Conservation (phyloP, 257 asterid species). For the Penstemon newberryi region DNA sequence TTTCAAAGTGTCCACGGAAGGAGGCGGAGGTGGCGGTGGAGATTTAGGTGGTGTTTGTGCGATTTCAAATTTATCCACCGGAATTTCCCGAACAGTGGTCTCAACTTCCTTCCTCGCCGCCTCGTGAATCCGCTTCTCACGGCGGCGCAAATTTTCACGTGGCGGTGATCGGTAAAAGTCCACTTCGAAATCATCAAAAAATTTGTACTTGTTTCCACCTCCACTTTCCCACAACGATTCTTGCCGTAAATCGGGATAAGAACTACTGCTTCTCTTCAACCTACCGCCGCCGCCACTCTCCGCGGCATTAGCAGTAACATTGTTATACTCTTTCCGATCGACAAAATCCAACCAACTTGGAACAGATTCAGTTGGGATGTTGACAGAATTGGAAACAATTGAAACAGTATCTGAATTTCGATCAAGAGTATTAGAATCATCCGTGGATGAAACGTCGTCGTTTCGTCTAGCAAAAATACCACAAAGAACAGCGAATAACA, state of each 20-base stretch:
- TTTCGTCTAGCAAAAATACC: slow-evolving; percentile 72
- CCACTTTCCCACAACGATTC: slow-evolving; percentile 51
- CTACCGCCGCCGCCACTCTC: slow-evolving; percentile 30
- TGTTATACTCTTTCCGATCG: slow-evolving; percentile 35
- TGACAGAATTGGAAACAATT: slow-evolving; percentile 24
- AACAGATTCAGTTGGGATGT: slow-evolving; percentile 31
- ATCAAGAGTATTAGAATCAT: slow-evolving; percentile 2
- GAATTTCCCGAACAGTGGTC: slow-evolving; percentile 43
- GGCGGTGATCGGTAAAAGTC: slow-evolving; percentile 42
- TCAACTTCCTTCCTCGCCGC: slow-evolving; percentile 34
- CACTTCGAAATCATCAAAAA: slow-evolving; percentile 68
- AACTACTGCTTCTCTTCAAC: slow-evolving; percentile 73
- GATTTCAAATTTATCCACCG: slow-evolving; percentile 63
- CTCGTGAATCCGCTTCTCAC: slow-evolving; percentile 27
- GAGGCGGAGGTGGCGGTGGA: slow-evolving; percentile 33
- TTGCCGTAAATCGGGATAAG: slow-evolving; percentile 79
- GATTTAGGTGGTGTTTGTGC: slow-evolving; percentile 35
- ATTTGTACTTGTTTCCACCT: slow-evolving; percentile 43
- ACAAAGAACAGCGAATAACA: slow-evolving; percentile 69
- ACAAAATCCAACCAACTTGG: slow-evolving; percentile 45
- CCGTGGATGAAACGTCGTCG: slow-evolving; percentile 47
- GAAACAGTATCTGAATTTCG: slow-evolving; percentile 10
- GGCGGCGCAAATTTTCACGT: slow-evolving; percentile 31
- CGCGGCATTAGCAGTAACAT: not conserved
- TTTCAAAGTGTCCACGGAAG: slow-evolving; percentile 37